Conservation (phyloP, 2,329 filamentous ascomycete species). For the Fusarium verticillioides region DNA sequence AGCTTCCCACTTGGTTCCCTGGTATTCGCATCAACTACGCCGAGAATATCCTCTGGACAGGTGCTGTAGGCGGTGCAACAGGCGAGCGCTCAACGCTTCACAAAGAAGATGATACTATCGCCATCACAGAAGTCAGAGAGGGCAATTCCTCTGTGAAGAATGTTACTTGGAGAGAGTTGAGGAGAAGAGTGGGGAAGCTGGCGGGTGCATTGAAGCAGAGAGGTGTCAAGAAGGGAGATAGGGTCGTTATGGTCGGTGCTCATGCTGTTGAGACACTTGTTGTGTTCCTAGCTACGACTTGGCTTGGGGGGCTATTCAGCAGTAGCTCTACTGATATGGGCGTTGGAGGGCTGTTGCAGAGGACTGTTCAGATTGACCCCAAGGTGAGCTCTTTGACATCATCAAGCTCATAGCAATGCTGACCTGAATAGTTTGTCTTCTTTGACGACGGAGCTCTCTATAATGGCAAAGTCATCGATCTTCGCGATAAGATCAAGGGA, state of each 20-base stretch:
- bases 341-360: slow-evolving; percentile 78
- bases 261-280: slow-evolving; percentile 80
- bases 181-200: slow-evolving; percentile 67
- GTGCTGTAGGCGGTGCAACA: slow-evolving; percentile 52
- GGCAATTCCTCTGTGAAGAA: slow-evolving; percentile 66
- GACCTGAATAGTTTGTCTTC: slow-evolving; percentile 70
- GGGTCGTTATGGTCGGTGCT: slow-evolving; percentile 78
- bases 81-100: slow-evolving; percentile 61
- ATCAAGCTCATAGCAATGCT: not conserved
- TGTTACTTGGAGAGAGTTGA: slow-evolving; percentile 75
- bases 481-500: slow-evolving; percentile 77
- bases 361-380: slow-evolving; percentile 79
- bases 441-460: slow-evolving; percentile 85
- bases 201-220: slow-evolving; percentile 73
- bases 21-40: slow-evolving; percentile 81
- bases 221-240: slow-evolving; percentile 77
- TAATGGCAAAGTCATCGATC: slow-evolving; percentile 79
- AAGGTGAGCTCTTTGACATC: slow-evolving; percentile 55
- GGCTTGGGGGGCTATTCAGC: slow-evolving; percentile 80
- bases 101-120: slow-evolving; percentile 78
- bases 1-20: slow-evolving; percentile 80
- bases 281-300: slow-evolving; percentile 75
- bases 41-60: slow-evolving; percentile 80
- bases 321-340: slow-evolving; percentile 87
- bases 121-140: slow-evolving; percentile 78